Base-by-base conservation (phyloP, 1,284 basidiomycete genomes). In the Gastroboletus turbinatus region DNA sequence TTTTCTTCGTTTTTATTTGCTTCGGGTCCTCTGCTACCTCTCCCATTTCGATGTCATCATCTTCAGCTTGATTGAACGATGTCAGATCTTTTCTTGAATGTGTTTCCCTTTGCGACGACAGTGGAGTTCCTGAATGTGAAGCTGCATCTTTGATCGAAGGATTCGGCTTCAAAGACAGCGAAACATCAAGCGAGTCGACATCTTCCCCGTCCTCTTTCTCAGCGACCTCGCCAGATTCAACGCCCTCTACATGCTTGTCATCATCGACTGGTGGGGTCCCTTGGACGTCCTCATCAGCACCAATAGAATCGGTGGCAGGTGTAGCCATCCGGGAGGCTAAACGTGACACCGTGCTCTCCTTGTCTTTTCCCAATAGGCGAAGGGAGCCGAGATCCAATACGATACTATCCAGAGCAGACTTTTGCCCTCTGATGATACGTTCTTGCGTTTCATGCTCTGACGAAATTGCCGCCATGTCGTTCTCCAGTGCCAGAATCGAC, bases 1-100 rank as follows among this genome's bases (percentile, higher is more conserved):
- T 84, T 68, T 76, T 83, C 68, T 81, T 82, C 52, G 62, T 67
- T 62, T 81, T 77, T 42, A 66, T 68, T 35, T 76, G 76, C 56
- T 75, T 81, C 5, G 81, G 81, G 52, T 83, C 82, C 67, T 91
- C 89, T 57, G 87, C 84, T 4, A 92, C 80, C 67, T 92, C 89
- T n/a, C 89, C 89, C 89, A 92, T 91, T 70, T 92, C 89, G 56
- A 92, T 90, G 60, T 92, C 88, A 60, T 88, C 82, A 62, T 65
- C 76, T 64, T 63, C 71, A 58, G 56, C 52, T 56, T 61, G 63
- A 46, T 54, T 60, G 54, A 65, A 69, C 39, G 57, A 60, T 3
- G 64, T 56, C 16, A 63, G 59, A 23, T 62, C 61, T n/a, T 36
- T 68, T 55, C 58, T 66, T 0, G 61, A 62, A 32, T 35, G 60